Conservation (phyloP, 2,329 filamentous ascomycete species). For the Orbilia blumenaviensis region DNA sequence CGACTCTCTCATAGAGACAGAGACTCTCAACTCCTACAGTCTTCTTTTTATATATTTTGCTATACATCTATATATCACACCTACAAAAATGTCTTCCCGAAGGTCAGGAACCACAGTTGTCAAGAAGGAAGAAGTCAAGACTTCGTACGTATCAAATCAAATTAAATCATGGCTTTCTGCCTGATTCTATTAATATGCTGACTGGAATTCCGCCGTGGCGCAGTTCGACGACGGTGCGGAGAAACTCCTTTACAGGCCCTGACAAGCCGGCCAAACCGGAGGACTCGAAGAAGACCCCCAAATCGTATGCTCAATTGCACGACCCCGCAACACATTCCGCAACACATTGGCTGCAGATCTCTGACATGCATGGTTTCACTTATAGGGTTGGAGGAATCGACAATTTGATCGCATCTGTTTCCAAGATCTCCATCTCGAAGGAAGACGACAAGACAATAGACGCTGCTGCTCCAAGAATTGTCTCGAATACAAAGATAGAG, state of each 20-base stretch:
- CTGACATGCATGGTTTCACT: constrained; percentile 2
- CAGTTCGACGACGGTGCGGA: constrained; percentile 42
- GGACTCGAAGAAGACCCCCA: constrained; percentile 40
- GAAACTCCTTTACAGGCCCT: constrained; percentile 46
- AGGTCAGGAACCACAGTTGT: constrained; percentile 43
- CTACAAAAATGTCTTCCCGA: constrained; percentile 43
- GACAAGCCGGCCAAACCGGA: constrained; percentile 32
- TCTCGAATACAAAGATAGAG: constrained; percentile 22
- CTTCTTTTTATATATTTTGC: not conserved
- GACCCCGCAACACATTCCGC: constrained; percentile 40
- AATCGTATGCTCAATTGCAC: constrained; percentile 45
- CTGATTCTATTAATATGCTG: constrained; percentile 17
- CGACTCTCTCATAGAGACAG: no score
- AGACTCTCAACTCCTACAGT: not conserved
- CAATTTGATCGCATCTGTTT: constrained; percentile 50
- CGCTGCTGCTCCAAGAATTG: constrained; percentile 41
- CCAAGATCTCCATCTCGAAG: constrained; percentile 46
- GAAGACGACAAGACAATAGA: constrained; percentile 54
- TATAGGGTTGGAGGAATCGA: constrained; percentile 48
- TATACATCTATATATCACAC: not conserved
- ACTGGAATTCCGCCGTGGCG: constrained; percentile 17
- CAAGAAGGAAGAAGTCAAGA: constrained; percentile 49
- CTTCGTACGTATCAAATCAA: constrained; percentile 28
- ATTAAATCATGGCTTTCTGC: not conserved
- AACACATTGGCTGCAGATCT: constrained; percentile 20